Evolutionary conservation across 352 stramenopile species (phyloP), one percentile per base, ranked within the genome.

Genomic region (Globisporangium viniferum): DNA sequence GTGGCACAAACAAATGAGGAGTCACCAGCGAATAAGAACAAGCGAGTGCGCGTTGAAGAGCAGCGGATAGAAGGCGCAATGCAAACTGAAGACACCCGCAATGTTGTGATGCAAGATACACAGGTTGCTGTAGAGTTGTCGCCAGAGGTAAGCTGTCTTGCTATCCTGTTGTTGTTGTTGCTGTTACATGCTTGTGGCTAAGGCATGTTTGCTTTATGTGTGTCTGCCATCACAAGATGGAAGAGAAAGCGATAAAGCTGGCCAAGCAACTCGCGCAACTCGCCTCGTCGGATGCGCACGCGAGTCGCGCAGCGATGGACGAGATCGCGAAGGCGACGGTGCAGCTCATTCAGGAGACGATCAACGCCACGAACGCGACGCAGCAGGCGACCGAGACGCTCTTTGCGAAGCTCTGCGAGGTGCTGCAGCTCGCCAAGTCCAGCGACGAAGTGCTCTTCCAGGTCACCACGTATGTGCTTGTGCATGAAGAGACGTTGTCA

Each of bases 381-480:
- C 82, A 88, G 39, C 68, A 71, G 46, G 74, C 79, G 33, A 90
- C 86, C 62, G 80, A 91, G 44, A 61, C 48, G 44, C 79, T 79
- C 22, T 92, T 93, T 44, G 53, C 70, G 20, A 65, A 64, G 22
- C 53, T 88, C 12, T 93, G 86, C 49, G 65, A 51, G 24, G 66
- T 72, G 20, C 72, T 93, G 5, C 73, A 85, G 61, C 71, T 93
- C 27, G 46, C 71, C 20, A 67, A 59, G 3, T 80, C 72, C 18
- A 92, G 75, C 29, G 86, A 93, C 54, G 82, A 92, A 74, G 81
- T 66, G 27, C 76, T 93, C 1, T 80, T 79, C 53, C 76, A 84
- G 20, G 77, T 92, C 53, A 79, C 84, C 6, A 82, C 58, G 82
- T 89, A 71, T 31, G 67, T 67, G 22, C 24, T 24, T 62, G 12